Evolutionary conservation across 2,329 filamentous ascomycete species (phyloP).

Genomic region (Dactylella cylindrospora): DNA sequence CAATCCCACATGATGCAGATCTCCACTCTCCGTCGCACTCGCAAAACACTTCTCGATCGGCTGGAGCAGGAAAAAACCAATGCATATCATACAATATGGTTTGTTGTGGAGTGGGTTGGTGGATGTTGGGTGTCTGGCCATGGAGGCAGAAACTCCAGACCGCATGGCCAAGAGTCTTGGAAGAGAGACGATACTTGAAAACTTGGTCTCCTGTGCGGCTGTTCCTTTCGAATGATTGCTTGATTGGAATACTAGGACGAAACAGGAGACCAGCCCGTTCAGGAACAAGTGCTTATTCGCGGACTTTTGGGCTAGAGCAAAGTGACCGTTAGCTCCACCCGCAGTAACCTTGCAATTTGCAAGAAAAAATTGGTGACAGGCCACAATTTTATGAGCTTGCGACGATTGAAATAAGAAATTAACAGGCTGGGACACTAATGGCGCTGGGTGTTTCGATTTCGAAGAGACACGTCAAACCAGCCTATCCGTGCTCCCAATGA

Average conservation of each 20-base stretch:
- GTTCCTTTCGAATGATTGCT: conserved; percentile 13
- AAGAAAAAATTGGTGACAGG: conserved; percentile 2
- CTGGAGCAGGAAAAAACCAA: no score
- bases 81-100: no score
- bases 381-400: neutral
- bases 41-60: no score
- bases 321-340: neutral
- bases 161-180: conserved; percentile 25
- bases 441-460: conserved; percentile 2
- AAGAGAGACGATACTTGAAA: conserved; percentile 10
- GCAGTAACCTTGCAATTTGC: neutral
- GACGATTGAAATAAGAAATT: neutral
- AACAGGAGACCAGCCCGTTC: conserved; percentile 9
- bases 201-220: conserved; percentile 14
- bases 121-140: no score
- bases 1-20: no score
- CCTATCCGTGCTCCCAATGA: no score
- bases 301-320: conserved; percentile 27
- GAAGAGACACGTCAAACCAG: conserved; percentile 16
- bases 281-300: conserved; percentile 5
- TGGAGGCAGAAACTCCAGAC: no score
- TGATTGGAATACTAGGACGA: conserved; percentile 10
- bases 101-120: no score
- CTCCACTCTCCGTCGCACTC: no score
- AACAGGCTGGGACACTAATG: no score